Conservation (phyloP, 768 basidiomycete genomes). For the Tulasnella sp. region DNA sequence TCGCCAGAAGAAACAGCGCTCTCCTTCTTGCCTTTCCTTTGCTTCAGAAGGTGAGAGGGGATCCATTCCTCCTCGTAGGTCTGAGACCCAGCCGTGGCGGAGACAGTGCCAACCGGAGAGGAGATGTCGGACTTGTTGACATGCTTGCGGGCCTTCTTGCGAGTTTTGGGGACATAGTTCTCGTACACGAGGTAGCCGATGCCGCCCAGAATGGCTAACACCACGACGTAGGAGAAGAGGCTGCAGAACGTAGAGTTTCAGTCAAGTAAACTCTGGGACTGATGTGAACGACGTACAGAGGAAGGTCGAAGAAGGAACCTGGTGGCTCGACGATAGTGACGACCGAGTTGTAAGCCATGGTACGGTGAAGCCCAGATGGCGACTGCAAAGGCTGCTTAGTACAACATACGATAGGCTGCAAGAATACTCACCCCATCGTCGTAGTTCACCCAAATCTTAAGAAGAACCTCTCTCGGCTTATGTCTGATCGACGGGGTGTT, state of each 20-base stretch:
- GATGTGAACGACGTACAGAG: conserved; percentile 45
- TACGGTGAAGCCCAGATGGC: conserved; percentile 47
- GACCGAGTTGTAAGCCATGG: conserved; percentile 59
- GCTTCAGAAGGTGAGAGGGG: conserved; percentile 76
- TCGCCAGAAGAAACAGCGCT: conserved; percentile 41
- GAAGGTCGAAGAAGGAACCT: conserved; percentile 61
- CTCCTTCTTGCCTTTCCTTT: conserved; percentile 33
- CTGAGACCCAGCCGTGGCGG: conserved; percentile 46
- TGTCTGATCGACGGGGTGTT: background rate
- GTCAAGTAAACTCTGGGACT: conserved; percentile 7
- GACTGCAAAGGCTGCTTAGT: background rate
- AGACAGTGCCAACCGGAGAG: conserved; percentile 32
- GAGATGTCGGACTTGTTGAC: conserved; percentile 32
- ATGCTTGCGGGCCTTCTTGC: conserved; percentile 37
- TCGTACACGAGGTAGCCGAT: conserved; percentile 51
- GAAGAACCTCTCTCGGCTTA: conserved; percentile 62
- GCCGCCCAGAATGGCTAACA: conserved; percentile 49
- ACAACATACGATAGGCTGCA: background rate
- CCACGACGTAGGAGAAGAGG: conserved; percentile 58
- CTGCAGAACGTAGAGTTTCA: conserved; percentile 23
- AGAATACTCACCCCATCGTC: conserved; percentile 39
- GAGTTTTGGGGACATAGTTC: conserved; percentile 45
- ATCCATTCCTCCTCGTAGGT: conserved; percentile 87
- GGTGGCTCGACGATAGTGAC: conserved; percentile 73
- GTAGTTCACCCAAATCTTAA: conserved; percentile 69